Base-by-base conservation (phyloP, 2,329 filamentous ascomycete genomes). In the Emergomyces pasteurianus region DNA sequence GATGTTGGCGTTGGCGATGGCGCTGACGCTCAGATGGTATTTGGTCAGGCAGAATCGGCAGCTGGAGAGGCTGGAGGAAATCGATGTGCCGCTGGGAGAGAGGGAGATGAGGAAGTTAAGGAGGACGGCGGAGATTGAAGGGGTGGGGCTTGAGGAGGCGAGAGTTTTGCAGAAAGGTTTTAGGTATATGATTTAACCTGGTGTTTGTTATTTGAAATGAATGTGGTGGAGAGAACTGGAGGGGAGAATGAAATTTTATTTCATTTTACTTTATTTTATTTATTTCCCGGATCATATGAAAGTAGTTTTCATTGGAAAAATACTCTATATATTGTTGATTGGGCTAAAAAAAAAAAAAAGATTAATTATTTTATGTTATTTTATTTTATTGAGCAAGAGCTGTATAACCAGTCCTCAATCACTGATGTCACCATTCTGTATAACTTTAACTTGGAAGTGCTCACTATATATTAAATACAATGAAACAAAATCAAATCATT, bases 111-210 rank as follows among this genome's bases (percentile, higher is more conserved):
- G 66, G 60, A 76, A 72, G 60, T 65, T 83, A 66, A 71, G 78
- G 67, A 75, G 76, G 66, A 82, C 80, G 21, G 81, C 80, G 0
- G 77, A 81, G 62, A 63, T 79, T 23, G 80, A 83, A 66, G 79
- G 78, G 0, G 77, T 82, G 50, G 76, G 78, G 62, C 64, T 82
- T 61, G 77, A 74, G 0, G 74, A 76, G 12, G 81, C 81, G 42
- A 74, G 80, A 59, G 69, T 71, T 57, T 63, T 82, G 70, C 80
- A 83, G 69, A 80, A 80, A 71, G 81, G 81, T 1, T 83, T 81
- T 69, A 71, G 81, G 38, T 84, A 79, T 66, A 74, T 79, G 64
- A 70, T 80, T 59, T 80, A 70, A 68, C 61, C 55, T n/a, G 46
- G 26, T 53, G 61, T 63, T 63, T 62, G 66, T 58, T 43, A 56